Conservation (phyloP, 305 asterid species). For the Solanum aculeatissimum region DNA sequence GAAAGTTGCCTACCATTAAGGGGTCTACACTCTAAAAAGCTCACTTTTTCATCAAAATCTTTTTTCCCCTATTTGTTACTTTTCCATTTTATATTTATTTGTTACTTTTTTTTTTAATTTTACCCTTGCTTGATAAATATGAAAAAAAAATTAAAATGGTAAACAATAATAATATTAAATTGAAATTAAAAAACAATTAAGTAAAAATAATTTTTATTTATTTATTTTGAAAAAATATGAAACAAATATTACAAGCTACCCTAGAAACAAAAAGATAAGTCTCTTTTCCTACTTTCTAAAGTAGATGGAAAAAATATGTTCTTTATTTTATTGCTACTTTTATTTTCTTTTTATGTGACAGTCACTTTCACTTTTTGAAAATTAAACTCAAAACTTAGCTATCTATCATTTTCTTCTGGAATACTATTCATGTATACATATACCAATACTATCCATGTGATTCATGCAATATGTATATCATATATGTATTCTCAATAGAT, state of each 20-base stretch:
- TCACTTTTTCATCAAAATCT: constrained; percentile 18
- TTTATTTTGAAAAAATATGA: background rate
- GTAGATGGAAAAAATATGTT: background rate
- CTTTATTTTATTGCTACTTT: background rate
- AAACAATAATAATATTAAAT: no score
- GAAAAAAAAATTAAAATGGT: no score
- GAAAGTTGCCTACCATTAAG: constrained; percentile 43
- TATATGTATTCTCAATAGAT: background rate
- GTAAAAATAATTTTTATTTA: background rate
- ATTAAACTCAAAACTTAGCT: background rate
- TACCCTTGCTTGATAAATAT: no score
- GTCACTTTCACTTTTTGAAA: background rate
- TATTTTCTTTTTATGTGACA: background rate
- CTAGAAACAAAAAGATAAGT: constrained; percentile 4
- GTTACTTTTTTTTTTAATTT: no score
- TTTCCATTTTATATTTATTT: constrained; percentile 1
- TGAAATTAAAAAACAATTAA: no score
- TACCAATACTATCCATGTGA: background rate
- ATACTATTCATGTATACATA: background rate
- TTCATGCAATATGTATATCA: background rate
- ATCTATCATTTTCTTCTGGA: background rate
- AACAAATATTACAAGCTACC: background rate
- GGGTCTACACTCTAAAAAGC: constrained; percentile 24
- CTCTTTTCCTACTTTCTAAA: constrained; percentile 5
- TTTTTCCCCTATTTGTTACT: constrained; percentile 8